Evolutionary conservation across 2,329 filamentous ascomycete genomes (phyloP).

Genomic region (Nakataea oryzae): DNA sequence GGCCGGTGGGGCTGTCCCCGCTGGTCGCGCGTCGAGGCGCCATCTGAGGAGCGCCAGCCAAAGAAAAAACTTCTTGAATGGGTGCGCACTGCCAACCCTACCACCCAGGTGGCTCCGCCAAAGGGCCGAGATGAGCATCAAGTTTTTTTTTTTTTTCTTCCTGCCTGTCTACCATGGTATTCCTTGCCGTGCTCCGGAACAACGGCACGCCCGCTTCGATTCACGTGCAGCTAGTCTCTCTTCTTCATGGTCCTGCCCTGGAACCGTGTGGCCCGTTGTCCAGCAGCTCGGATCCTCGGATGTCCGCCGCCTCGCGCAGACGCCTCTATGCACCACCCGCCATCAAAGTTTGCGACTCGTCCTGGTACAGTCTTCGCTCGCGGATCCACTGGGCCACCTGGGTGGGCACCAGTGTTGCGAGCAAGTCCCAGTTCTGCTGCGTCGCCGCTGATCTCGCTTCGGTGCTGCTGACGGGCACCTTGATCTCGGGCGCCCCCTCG

Average conservation of each 20-base stretch:
- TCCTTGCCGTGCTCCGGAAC: not conserved
- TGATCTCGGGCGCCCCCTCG: conserved; percentile 25
- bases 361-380: conserved; percentile 41
- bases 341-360: not conserved
- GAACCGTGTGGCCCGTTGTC: too few species aligned
- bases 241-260: too few species aligned
- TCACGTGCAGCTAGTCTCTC: too few species aligned
- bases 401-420: conserved; percentile 44
- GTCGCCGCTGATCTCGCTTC: conserved; percentile 48
- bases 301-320: too few species aligned
- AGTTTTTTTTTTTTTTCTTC: not conserved
- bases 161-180: not conserved
- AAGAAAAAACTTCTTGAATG: too few species aligned
- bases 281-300: too few species aligned
- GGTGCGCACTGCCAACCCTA: too few species aligned
- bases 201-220: not conserved
- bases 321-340: too few species aligned
- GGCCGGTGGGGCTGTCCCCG: too few species aligned
- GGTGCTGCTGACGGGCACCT: conserved; percentile 48
- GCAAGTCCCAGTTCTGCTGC: conserved; percentile 29
- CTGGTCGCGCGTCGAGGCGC: not conserved
- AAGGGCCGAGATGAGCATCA: not conserved
- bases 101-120: too few species aligned
- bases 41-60: too few species aligned
- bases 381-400: conserved; percentile 49